Evolutionary conservation across 306 rosid species (phyloP).

Genomic region (Castanea mollissima): DNA sequence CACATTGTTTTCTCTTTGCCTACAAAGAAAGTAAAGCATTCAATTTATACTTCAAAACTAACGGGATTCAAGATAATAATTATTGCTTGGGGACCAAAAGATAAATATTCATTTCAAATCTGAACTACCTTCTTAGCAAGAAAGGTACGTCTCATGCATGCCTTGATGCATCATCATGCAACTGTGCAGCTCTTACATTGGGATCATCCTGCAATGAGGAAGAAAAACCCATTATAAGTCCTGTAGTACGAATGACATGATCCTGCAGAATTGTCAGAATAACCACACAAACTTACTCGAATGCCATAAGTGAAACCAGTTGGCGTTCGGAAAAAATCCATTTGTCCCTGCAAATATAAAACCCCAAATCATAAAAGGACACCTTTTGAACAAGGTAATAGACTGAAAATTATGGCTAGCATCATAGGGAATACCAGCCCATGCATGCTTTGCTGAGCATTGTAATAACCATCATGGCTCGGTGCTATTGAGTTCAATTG

Average conservation of each 20-base stretch:
- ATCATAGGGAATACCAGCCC: conserved; percentile 67
- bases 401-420: conserved; percentile 17
- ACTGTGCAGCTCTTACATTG: conserved; percentile 76
- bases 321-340: conserved; percentile 79
- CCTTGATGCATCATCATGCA: conserved; percentile 94
- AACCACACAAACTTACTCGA: conserved; percentile 64
- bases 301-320: conserved; percentile 70
- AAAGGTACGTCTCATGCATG: conserved; percentile 53
- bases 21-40: conserved; percentile 26
- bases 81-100: conserved; percentile 12
- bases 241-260: not conserved
- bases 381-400: conserved; percentile 16
- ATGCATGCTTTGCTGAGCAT: conserved; percentile 81
- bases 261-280: conserved; percentile 2
- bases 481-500: conserved; percentile 85
- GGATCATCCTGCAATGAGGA: conserved; percentile 77
- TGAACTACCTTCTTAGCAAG: conserved; percentile 29
- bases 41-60: conserved; percentile 6
- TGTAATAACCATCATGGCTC: conserved; percentile 82
- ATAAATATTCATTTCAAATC: conserved; percentile 10
- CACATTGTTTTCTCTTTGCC: conserved; percentile 27
- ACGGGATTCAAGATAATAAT: conserved; percentile 17
- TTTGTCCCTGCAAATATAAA: conserved; percentile 76
- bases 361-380: conserved; percentile 19
- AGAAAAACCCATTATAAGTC: conserved; percentile 18